Percentiles rank a stretch among this genome's conserved stretches.
Evolutionary conservation across 768 basidiomycete genomes (phyloP).

Genomic region (Auricularia heimuer): DNA sequence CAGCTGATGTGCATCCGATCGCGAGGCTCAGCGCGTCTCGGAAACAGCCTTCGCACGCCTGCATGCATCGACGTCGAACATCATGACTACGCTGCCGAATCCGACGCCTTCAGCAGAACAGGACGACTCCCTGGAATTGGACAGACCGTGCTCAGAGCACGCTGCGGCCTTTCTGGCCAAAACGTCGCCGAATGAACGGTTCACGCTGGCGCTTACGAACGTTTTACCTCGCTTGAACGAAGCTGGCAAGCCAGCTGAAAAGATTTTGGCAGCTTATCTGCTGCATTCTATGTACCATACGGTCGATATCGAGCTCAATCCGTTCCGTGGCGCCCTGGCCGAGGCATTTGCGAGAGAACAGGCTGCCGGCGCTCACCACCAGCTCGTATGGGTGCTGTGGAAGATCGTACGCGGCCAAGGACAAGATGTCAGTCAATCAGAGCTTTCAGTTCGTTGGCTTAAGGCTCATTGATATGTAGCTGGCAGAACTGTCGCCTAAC

Average conservation of each 20-base stretch:
- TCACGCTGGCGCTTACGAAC: neutral
- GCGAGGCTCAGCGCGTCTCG: no score
- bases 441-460: no score
- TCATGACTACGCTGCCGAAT: no score
- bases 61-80: no score
- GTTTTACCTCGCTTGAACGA: neutral
- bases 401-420: neutral
- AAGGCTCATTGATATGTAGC: neutral
- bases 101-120: no score
- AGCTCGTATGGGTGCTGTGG: neutral
- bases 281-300: neutral
- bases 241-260: neutral
- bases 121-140: no score
- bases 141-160: no score
- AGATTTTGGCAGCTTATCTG: neutral
- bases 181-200: neutral
- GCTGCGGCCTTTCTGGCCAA: no score
- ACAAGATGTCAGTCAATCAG: neutral
- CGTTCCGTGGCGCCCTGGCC: neutral
- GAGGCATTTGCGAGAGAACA: neutral
- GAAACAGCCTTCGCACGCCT: no score
- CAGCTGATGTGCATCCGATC: no score
- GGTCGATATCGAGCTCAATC: neutral
- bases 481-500: neutral
- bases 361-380: neutral